Evolutionary conservation across 441 rosid species (phyloP), one percentile per base, ranked within the genome.

Genomic region (Metrosideros polymorpha): DNA sequence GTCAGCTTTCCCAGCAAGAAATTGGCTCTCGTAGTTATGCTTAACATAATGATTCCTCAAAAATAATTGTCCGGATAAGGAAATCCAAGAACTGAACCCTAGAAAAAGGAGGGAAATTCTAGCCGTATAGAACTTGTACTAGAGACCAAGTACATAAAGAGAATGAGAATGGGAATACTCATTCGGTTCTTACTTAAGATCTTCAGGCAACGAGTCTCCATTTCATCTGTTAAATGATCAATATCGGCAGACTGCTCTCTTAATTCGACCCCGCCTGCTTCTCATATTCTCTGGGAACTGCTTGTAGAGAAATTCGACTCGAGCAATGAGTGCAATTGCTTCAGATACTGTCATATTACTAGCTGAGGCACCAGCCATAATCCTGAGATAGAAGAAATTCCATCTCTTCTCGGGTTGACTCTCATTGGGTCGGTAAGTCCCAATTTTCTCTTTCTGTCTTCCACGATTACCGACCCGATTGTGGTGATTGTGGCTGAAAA

Each of bases 231-330:
- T 92, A 94, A 51, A 94, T 91, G 0, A 89, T 84, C 7, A 94
- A 91, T 85, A 93, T 86, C 90, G 92, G 79, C 30, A 93, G 89
- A 63, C 89, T 88, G 84, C 92, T 90, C 13, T 91, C 85, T 61
- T 93, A 94, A 82, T 88, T 92, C 6, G 96, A 89, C 14, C 25
- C 93, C 94, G 0, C 92, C 96, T 14, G 85, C 96, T 95, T 87
- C 94, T 90, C 95, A 93, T 92, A 89, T 92, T 93, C 85, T 93
- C 96, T 4, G 96, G 96, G 85, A 94, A 92, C 87, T 93, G 93
- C 89, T 93, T 92, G 90, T 94, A 94, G 89, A 89, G 92, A 66
- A 94, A 93, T 86, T 95, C 95, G 51, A 91, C 30, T 53, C 90
- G 89, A 19, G 90, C 96, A 71, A 94, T 88, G 1, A 90, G 18